phyloP scores from a whole-genome alignment of 1,284 basidiomycete genomes.

The Malassezia sympodialis region DNA sequence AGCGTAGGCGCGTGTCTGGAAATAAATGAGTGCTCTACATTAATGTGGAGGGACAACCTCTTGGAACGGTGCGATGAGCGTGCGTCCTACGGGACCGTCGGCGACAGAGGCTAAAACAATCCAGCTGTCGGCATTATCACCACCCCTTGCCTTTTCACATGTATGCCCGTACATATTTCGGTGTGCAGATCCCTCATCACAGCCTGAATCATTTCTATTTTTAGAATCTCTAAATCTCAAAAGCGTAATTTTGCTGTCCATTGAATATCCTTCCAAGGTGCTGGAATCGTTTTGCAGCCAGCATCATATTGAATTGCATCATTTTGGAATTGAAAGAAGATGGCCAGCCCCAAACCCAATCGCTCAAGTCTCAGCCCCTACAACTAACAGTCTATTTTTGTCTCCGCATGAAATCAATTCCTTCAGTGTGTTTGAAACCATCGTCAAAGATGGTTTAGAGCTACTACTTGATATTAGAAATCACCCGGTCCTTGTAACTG shows the following conservation, averaged over 20 bases:
- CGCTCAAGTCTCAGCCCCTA: neutral
- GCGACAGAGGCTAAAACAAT: neutral
- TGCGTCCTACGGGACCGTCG: neutral
- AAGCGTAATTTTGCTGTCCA: constrained; percentile 35
- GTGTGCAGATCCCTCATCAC: constrained; percentile 19
- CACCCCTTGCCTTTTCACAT: constrained; percentile 30
- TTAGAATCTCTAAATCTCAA: constrained; percentile 25
- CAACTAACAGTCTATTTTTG: constrained; percentile 9
- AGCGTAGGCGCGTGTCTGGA: neutral
- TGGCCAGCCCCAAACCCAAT: constrained; percentile 11
- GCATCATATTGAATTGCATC: constrained; percentile 26
- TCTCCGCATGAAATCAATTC: constrained; percentile 17
- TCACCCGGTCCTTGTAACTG: constrained; percentile 38
- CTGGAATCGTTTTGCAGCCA: constrained; percentile 24
- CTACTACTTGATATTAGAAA: constrained; percentile 25
- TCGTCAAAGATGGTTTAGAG: constrained; percentile 38
- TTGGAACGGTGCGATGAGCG: neutral
- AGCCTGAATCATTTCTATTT: constrained; percentile 23
- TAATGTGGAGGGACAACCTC: neutral
- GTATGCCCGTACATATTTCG: constrained; percentile 40
- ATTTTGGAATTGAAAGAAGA: constrained; percentile 29
- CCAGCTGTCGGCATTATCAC: constrained; percentile 13
- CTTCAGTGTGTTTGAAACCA: constrained; percentile 21
- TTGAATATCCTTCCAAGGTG: constrained; percentile 30
- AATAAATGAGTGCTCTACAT: neutral